Evolutionary conservation across 1,284 basidiomycete species (phyloP), one percentile per base, ranked within the genome.

Genomic region (Inonotus obliquus): DNA sequence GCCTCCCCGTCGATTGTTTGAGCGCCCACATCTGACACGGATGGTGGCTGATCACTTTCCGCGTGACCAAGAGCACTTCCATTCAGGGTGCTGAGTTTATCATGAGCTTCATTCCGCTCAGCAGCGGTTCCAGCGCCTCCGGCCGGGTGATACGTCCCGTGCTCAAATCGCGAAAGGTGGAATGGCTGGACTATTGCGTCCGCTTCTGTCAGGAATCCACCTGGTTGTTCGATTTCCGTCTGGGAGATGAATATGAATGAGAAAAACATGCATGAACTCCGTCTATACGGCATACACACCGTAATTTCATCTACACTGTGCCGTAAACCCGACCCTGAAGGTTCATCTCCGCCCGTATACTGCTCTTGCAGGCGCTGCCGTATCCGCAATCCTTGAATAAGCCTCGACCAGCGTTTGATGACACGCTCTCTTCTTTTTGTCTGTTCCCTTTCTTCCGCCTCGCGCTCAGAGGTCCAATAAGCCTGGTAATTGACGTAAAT

Each of bases 361-460:
- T 96, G 87, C 55, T 85, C 85, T 68, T 90, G 86, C 37, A 98
- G 78, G 39, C 94, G 82, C 69, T 89, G 81, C 9, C 93, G 83
- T 62, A 98, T 92, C 27, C 91, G 83, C 52, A 98, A 79, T 1
- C 95, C 96, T 44, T 94, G 91, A 29, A 98, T 81, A 35, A 99
- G 81, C 67, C 89, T 87, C 51, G 80, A 84, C 97, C 97, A 99
- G 48, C 89, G 84, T 74, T 95, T 96, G 67, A 97, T 75, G 0
- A 89, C 90, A 25, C 86, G 83, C 59, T 95, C 93, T 67, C 92
- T 83, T 62, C 81, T 82, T 73, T 94, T 96, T 1, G 77, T 79
- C 38, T 82, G 81, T 61, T 91, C 89, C 69, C 87, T 92, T 72
- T 92, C 84, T 65, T 89, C 86, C 1, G 87, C 89, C 35, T 85